A percentile compares a stretch with the other conserved stretches of the same genome.
Conservation (phyloP, 306 rosid genomes). For the Senna tora region DNA sequence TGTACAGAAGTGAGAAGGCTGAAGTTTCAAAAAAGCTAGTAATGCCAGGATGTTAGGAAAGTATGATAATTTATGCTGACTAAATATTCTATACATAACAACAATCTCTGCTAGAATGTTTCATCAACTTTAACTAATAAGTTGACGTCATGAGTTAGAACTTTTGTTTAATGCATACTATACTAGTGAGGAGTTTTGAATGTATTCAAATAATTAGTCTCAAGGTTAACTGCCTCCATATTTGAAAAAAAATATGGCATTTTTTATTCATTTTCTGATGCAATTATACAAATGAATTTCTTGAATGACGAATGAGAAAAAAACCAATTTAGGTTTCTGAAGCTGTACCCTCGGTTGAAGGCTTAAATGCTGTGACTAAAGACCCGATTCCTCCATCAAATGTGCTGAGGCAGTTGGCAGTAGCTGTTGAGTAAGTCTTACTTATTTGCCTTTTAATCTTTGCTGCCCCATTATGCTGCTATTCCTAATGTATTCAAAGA, state of each 20-base stretch:
- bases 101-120: not conserved
- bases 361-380: constrained; percentile 59
- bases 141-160: constrained; percentile 10
- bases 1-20: constrained; percentile 11
- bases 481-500: constrained; percentile 23
- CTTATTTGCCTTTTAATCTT: constrained; percentile 33
- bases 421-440: constrained; percentile 84
- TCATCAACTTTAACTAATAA: constrained; percentile 17
- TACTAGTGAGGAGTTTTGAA: constrained; percentile 28
- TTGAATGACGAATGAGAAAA: constrained; percentile 35
- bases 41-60: constrained; percentile 16
- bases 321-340: constrained; percentile 62
- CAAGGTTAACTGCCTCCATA: constrained; percentile 12
- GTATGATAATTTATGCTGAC: constrained; percentile 14
- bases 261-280: constrained; percentile 22
- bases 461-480: constrained; percentile 27
- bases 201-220: constrained; percentile 12
- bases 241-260: constrained; percentile 6
- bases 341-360: constrained; percentile 71
- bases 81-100: constrained; percentile 19
- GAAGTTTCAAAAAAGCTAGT: constrained; percentile 12
- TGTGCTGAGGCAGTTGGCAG: constrained; percentile 83
- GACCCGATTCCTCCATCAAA: constrained; percentile 72
- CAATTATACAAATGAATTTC: constrained; percentile 26
- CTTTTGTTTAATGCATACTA: not conserved